phyloP scores from a whole-genome alignment of 2,329 filamentous ascomycete species.

The Ceratocystis lukuohia region DNA sequence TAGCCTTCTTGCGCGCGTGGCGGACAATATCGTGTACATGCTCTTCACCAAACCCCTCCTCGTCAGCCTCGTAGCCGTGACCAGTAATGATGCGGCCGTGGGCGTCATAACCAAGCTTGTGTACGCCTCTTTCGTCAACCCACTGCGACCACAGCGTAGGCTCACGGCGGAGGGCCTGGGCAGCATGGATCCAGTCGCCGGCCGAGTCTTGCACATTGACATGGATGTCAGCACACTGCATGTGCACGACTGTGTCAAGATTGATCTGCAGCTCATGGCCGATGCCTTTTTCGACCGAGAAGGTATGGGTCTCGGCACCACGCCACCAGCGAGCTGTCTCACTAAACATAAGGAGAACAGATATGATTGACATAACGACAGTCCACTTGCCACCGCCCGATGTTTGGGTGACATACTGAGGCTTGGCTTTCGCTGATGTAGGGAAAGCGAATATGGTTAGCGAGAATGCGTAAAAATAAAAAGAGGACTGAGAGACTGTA shows the following conservation, averaged over 20 bases:
- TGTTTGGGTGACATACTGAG: conserved; percentile 76
- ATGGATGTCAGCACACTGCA: conserved; percentile 80
- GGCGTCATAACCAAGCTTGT: conserved; percentile 43
- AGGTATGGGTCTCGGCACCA: conserved; percentile 75
- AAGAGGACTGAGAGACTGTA: neutral
- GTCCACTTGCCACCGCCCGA: conserved; percentile 90
- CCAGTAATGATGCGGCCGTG: conserved; percentile 40
- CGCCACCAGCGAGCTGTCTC: conserved; percentile 75
- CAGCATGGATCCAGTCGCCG: conserved; percentile 81
- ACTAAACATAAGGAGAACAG: conserved; percentile 58
- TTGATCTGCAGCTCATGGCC: conserved; percentile 86
- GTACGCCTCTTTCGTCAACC: conserved; percentile 56
- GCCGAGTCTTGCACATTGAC: conserved; percentile 94
- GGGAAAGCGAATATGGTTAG: neutral
- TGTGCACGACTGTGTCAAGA: conserved; percentile 79
- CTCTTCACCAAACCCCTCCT: conserved; percentile 61
- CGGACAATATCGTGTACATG: conserved; percentile 86
- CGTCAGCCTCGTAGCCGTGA: conserved; percentile 44
- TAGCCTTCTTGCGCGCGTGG: conserved; percentile 48
- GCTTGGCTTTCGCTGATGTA: conserved; percentile 81
- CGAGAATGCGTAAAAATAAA: too few species aligned
- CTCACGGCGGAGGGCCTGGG: conserved; percentile 58
- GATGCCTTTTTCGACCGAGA: conserved; percentile 85
- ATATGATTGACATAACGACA: conserved; percentile 62
- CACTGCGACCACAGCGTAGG: conserved; percentile 71